Evolutionary conservation across 1,284 basidiomycete genomes (phyloP).

Genomic region (Malassezia sympodialis): DNA sequence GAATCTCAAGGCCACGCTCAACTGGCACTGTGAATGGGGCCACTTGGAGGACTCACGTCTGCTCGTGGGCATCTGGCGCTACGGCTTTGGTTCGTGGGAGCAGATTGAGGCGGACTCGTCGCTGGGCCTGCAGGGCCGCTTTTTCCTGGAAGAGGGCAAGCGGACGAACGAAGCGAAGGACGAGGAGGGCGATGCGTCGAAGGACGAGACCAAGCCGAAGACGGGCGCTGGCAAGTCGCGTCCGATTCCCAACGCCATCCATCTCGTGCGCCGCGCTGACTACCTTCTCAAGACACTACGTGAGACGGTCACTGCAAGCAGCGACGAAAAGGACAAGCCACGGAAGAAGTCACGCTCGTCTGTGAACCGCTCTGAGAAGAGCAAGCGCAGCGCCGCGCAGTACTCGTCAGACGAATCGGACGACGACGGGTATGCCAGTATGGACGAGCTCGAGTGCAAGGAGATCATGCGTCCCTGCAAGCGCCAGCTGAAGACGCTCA

Average conservation of each 20-base stretch:
- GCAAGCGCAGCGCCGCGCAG: constrained; percentile 19
- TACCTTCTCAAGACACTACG: constrained; percentile 79
- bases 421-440: constrained; percentile 54
- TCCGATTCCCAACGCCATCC: constrained; percentile 53
- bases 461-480: constrained; percentile 92
- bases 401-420: constrained; percentile 25
- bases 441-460: constrained; percentile 91
- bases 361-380: constrained; percentile 16
- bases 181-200: constrained; percentile 33
- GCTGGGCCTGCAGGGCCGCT: constrained; percentile 76
- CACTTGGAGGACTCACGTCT: constrained; percentile 84
- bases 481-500: constrained; percentile 90
- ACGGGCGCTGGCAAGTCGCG: constrained; percentile 28
- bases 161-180: constrained; percentile 50
- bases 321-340: background rate
- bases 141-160: constrained; percentile 85
- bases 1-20: constrained; percentile 80
- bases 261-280: constrained; percentile 90
- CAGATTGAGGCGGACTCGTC: constrained; percentile 77
- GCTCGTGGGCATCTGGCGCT: constrained; percentile 79
- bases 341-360: constrained; percentile 18
- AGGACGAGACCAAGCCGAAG: constrained; percentile 34
- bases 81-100: constrained; percentile 97
- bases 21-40: constrained; percentile 95
- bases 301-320: constrained; percentile 53